A percentile compares a stretch with the other conserved stretches of the same genome.
Conservation (phyloP, 805 yeast species). For the Kurtzmaniella cleridarum region DNA sequence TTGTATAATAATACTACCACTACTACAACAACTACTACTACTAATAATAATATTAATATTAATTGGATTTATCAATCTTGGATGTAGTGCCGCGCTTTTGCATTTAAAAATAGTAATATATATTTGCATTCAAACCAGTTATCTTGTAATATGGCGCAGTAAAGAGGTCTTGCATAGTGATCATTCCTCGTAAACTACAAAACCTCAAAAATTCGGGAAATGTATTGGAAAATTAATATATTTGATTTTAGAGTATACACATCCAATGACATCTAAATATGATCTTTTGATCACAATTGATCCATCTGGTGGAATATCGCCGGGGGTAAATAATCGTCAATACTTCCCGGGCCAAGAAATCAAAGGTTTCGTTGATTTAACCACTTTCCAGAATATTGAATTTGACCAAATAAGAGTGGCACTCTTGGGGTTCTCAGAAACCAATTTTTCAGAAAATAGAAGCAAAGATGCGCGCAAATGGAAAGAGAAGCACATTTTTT, state of each 20-base stretch:
- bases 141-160: no score
- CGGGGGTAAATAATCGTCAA: conserved; percentile 2
- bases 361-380: conserved; percentile 2
- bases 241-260: no score
- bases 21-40: no score
- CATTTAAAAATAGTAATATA: no score
- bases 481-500: conserved; percentile 4
- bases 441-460: background rate
- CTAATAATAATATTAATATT: no score
- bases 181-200: no score
- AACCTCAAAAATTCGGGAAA: no score
- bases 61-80: no score
- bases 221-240: no score
- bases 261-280: conserved; percentile 2
- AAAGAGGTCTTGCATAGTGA: no score
- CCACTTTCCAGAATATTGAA: background rate
- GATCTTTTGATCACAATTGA: conserved; percentile 4
- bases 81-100: no score
- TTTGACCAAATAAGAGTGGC: conserved; percentile 3
- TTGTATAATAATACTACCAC: background rate
- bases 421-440: conserved; percentile 3
- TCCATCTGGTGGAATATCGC: background rate
- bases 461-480: conserved; percentile 1
- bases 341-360: conserved; percentile 3
- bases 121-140: no score